Conservation (phyloP, 768 basidiomycete species). For the Collybia sordida region DNA sequence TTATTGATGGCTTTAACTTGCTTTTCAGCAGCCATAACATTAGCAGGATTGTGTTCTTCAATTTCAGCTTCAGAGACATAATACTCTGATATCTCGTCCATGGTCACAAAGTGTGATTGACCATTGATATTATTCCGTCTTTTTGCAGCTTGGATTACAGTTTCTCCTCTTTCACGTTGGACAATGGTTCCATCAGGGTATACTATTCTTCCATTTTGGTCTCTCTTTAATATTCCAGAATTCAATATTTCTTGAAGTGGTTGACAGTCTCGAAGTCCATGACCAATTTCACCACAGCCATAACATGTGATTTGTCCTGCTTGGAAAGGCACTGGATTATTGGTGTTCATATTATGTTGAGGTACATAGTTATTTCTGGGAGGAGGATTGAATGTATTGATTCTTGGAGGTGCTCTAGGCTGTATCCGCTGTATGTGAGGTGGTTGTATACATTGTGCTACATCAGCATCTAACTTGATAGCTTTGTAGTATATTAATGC, state of each 20-base stretch:
- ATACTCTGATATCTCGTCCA: neutral
- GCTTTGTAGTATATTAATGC: constrained; percentile 1
- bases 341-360: neutral
- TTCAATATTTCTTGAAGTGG: neutral
- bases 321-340: neutral
- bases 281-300: constrained; percentile 4
- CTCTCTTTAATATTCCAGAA: neutral
- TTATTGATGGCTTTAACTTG: no score
- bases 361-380: neutral
- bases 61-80: neutral
- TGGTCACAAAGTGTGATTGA: neutral
- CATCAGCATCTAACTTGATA: neutral
- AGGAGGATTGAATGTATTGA: neutral
- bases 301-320: neutral
- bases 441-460: neutral
- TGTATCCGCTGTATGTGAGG: neutral
- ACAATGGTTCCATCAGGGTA: constrained; percentile 1
- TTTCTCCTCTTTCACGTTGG: neutral
- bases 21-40: neutral
- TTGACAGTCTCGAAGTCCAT: constrained; percentile 1
- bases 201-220: neutral
- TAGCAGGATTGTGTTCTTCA: neutral
- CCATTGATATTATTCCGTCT: neutral
- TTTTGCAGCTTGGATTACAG: constrained; percentile 1
- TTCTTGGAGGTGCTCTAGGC: neutral